Percentiles rank a stretch among this genome's conserved stretches.
phyloP scores from a whole-genome alignment of 1,284 basidiomycete genomes.

The Malassezia equina region DNA sequence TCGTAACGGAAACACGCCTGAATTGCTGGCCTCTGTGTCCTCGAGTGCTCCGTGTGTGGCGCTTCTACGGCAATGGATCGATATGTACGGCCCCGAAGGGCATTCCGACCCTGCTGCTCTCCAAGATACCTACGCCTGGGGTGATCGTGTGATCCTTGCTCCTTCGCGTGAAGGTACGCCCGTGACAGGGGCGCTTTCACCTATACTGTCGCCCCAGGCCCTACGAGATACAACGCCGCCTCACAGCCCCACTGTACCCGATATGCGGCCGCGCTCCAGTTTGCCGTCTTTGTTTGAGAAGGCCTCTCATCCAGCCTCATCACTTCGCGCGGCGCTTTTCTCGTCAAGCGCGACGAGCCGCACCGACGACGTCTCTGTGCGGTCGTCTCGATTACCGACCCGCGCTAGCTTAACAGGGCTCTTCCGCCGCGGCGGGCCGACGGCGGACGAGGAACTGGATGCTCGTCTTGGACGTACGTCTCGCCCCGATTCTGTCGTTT shows the following conservation, averaged over 20 bases:
- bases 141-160: background rate
- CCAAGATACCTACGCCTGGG: background rate
- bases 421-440: background rate
- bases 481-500: background rate
- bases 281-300: slow-evolving; percentile 36
- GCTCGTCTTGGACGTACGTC: background rate
- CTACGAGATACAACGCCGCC: background rate
- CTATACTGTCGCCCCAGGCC: background rate
- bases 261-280: slow-evolving; percentile 27
- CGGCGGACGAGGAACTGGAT: background rate
- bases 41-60: slow-evolving; percentile 26
- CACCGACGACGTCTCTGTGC: background rate
- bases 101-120: slow-evolving; percentile 20
- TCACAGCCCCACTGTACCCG: background rate
- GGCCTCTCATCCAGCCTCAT: slow-evolving; percentile 33
- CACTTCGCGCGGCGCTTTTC: slow-evolving; percentile 29
- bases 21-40: slow-evolving; percentile 28
- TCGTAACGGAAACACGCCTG: slow-evolving; percentile 29
- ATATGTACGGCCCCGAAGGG: slow-evolving; percentile 26
- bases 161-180: background rate
- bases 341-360: background rate
- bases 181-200: background rate
- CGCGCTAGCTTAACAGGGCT: slow-evolving; percentile 6
- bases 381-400: slow-evolving; percentile 1
- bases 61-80: slow-evolving; percentile 28